Evolutionary conservation across 1,284 basidiomycete genomes (phyloP), one percentile per base, ranked within the genome.

Genomic region (Cutaneotrichosporon dermatis): DNA sequence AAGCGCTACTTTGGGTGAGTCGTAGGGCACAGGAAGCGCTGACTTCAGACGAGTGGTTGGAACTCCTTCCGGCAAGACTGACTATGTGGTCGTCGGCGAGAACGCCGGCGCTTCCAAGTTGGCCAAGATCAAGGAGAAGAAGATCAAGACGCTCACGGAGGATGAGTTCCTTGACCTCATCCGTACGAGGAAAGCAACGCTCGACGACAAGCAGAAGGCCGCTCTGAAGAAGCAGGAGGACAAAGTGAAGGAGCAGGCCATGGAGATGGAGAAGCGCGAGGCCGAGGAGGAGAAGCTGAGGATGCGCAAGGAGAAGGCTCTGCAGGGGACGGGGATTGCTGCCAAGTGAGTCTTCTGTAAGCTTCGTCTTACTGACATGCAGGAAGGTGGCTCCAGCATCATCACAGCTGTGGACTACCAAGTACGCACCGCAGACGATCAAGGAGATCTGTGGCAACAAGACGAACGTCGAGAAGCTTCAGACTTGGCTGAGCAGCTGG

Each of bases 381-480:
- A 80, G 82, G 51, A 75, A 75, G 55, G 79, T 78, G 1, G 82
- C 69, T 2, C 73, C 83, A 0, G 60, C 74, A 0, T 73, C 72
- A 5, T 69, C 77, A 5, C 90, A 93, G 73, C 82, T 99, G 1
- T 99, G 96, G 96, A 98, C 96, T 35, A 88, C 88, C 40, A 88
- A 93, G 39, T 99, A 99, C 73, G 94, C 95, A 0, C 95, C 96
- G 0, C 84, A 86, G 65, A 83, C 82, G 11, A 66, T 94, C 59
- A 95, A 90, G 69, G 94, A 99, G 64, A 84, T 99, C 25, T 97
- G 94, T 62, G 96, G 96, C 4, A 99, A 99, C 80, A 97, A 97
- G 78, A 82, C 84, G 0, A 83, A 87, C 45, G 86, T 98, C 1
- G 93, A 96, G 75, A 94, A 93, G 73, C 80, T 99, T 16, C 85